Evolutionary conservation across 768 basidiomycete genomes (phyloP).

Genomic region (Leucocoprinus leucothites): DNA sequence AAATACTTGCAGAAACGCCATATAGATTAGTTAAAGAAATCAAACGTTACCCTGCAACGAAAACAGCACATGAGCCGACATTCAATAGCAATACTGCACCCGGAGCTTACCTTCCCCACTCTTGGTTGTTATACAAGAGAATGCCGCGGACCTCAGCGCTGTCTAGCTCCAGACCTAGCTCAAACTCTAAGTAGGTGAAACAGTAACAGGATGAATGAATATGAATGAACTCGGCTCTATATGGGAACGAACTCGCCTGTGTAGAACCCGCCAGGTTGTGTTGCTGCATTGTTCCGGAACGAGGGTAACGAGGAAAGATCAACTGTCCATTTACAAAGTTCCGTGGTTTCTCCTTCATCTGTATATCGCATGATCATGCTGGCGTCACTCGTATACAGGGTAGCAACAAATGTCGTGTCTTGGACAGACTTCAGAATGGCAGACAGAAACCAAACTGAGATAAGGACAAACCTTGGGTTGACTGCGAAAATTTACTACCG

Average conservation of each 20-base stretch:
- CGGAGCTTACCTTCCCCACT: conserved; percentile 71
- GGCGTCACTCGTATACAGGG: conserved; percentile 74
- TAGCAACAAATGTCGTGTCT: conserved; percentile 83
- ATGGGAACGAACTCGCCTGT: conserved; percentile 47
- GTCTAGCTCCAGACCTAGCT: conserved; percentile 80
- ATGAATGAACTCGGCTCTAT: neutral
- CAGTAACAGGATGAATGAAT: neutral
- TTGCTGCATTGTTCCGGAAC: conserved; percentile 69
- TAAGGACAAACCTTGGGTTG: conserved; percentile 42
- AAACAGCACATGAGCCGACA: conserved; percentile 2
- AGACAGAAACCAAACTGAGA: neutral
- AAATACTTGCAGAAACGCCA: neutral
- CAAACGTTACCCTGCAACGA: conserved; percentile 41
- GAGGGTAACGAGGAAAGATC: conserved; percentile 75
- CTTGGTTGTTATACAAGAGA: conserved; percentile 67
- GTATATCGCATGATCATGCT: conserved; percentile 79
- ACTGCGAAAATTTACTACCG: conserved; percentile 70
- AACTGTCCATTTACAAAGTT: conserved; percentile 86
- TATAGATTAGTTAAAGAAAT: conserved; percentile 38
- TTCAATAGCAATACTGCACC: neutral
- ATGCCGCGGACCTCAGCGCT: conserved; percentile 86
- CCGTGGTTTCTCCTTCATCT: conserved; percentile 76
- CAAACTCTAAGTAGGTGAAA: conserved; percentile 55
- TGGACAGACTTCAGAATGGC: conserved; percentile 10
- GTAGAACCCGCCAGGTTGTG: conserved; percentile 65